Evolutionary conservation across 1,284 basidiomycete species (phyloP), one percentile per base, ranked within the genome.

Genomic region (Puccinia coronata): DNA sequence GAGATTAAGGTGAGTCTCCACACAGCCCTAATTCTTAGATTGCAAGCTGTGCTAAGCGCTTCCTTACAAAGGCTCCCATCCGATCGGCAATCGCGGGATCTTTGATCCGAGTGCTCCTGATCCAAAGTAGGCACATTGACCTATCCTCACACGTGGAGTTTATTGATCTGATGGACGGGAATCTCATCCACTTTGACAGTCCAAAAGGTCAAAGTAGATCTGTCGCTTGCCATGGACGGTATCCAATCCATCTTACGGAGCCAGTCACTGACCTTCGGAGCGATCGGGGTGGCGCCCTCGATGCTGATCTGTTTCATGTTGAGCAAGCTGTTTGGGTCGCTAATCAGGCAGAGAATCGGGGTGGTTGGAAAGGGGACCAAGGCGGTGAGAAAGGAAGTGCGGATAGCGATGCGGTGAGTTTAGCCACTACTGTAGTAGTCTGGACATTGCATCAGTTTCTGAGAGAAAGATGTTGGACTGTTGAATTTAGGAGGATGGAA

Each of bases 211-310:
- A 80, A 80, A 49, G 78, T 80, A 81, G 96, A 99, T 86, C 91
- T 98, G 76, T 93, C 95, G 84, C 90, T 96, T 88, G 90, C 94
- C 39, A 88, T 98, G 84, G 87, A 91, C 77, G 91, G 93, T 73
- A 92, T 98, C 83, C 96, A 99, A 87, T 94, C 92, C 85, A 89
- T 99, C 73, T 91, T 99, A 82, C 93, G 92, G 84, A 95, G 93
- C 1, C 96, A 99, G 87, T 94, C 98, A 86, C 89, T 99, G 43
- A 97, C 97, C 0, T 98, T 99, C 84, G 96, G 93, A 0, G 98
- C 98, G 83, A 95, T 98, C 81, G 96, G 96, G 83, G 92, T 99
- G 18, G 96, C 96, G 0, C 96, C 96, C 0, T 92, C 93, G 0
- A 87, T 98, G 25, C 90, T 92, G 1, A 88, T 98, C 61, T 89